Conservation (phyloP, 192 early-diverging fungal species). For the Podila minutissima region DNA sequence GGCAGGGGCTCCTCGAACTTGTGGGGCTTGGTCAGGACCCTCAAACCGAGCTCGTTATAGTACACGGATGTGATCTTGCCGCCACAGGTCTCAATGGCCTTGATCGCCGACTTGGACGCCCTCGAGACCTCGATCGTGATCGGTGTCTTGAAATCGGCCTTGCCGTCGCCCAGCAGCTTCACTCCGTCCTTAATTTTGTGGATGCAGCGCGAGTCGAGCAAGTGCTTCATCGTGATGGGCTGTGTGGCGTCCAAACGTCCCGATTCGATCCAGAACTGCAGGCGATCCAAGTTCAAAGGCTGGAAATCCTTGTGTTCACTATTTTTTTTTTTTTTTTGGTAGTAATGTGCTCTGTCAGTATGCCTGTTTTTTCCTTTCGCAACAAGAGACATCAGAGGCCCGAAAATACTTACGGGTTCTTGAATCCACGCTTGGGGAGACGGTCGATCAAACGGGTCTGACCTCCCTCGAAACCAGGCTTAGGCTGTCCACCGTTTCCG, state of each 20-base stretch:
- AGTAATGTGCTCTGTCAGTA: background rate
- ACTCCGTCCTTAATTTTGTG: constrained; percentile 88
- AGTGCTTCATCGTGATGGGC: constrained; percentile 83
- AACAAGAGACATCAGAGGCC: background rate
- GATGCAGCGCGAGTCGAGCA: constrained; percentile 73
- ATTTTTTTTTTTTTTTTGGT: constrained; percentile 10
- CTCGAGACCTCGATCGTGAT: constrained; percentile 88
- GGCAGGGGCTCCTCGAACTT: constrained; percentile 76
- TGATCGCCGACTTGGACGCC: constrained; percentile 81
- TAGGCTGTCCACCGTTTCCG: constrained; percentile 75
- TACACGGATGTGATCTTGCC: constrained; percentile 86
- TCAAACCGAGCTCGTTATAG: constrained; percentile 77
- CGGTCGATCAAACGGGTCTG: constrained; percentile 85
- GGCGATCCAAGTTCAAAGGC: constrained; percentile 82
- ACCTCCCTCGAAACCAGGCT: constrained; percentile 92
- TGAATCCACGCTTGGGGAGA: constrained; percentile 90
- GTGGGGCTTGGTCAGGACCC: constrained; percentile 82
- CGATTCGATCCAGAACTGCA: constrained; percentile 92
- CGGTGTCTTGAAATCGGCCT: constrained; percentile 75
- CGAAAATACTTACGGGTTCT: constrained; percentile 60
- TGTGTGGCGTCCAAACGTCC: constrained; percentile 84
- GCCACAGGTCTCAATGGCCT: constrained; percentile 81
- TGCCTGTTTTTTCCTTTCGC: background rate
- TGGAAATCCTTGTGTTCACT: constrained; percentile 71
- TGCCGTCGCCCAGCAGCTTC: constrained; percentile 82